A percentile compares a stretch with the other conserved stretches of the same genome.
phyloP scores from a whole-genome alignment of 306 rosid genomes.

The Astragalus membranaceus region DNA sequence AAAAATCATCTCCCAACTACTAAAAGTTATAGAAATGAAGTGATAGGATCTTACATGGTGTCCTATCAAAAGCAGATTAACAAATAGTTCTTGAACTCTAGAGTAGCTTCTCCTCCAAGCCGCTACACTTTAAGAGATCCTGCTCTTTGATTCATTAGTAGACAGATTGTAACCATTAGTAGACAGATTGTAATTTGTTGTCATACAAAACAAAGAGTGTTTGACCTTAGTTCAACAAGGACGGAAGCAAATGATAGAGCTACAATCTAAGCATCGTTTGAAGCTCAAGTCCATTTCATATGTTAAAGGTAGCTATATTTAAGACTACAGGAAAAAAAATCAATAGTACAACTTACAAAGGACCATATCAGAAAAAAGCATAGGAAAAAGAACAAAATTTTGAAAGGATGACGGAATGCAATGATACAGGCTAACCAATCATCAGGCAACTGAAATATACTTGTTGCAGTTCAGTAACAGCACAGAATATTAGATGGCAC shows the following conservation, averaged over 20 bases:
- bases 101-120: too few relatives aligned
- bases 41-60: too few relatives aligned
- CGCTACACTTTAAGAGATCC: too few relatives aligned
- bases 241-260: neutral
- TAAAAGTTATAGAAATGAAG: too few relatives aligned
- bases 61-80: too few relatives aligned
- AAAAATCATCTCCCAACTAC: too few relatives aligned
- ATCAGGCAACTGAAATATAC: slow-evolving; percentile 3
- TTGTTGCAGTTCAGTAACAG: neutral
- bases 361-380: neutral
- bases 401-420: slow-evolving; percentile 12
- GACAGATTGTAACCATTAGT: too few relatives aligned
- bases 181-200: too few relatives aligned
- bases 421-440: neutral
- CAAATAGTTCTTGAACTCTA: too few relatives aligned
- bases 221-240: too few relatives aligned
- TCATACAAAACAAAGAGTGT: too few relatives aligned
- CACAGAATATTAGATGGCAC: neutral
- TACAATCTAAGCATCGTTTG: neutral
- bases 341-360: neutral
- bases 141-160: too few relatives aligned
- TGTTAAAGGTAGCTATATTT: neutral
- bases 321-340: neutral
- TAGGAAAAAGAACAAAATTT: neutral
- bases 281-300: neutral